These are phyloP conservation scores for Exobasidium cylindrosporum DNA, from an alignment of 1,284 basidiomycete species.

Conservation along the genomic window DNA sequence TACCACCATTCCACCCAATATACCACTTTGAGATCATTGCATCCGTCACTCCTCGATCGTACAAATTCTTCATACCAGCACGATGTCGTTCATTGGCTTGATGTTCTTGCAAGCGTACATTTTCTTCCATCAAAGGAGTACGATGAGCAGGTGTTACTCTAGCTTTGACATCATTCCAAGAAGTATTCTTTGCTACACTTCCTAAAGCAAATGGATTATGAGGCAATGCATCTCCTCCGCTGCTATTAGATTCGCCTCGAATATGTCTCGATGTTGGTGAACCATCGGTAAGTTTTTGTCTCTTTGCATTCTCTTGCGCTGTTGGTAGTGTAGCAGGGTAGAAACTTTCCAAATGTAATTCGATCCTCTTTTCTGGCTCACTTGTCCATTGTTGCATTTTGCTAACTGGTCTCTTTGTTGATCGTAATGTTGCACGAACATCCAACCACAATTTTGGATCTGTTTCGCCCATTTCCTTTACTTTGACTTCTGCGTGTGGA, in stretches of 20 bases:
- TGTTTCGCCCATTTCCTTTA: conserved; percentile 38
- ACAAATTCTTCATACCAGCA: conserved; percentile 46
- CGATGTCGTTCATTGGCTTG: conserved; percentile 35
- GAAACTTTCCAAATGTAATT: conserved; percentile 48
- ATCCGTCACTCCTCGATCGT: conserved; percentile 49
- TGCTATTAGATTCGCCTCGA: not conserved
- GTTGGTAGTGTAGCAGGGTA: conserved; percentile 40
- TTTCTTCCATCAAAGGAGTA: not conserved
- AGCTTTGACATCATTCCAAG: conserved; percentile 11
- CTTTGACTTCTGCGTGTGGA: conserved; percentile 48
- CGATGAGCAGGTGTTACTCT: conserved; percentile 11
- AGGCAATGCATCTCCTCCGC: not conserved
- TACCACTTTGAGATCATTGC: conserved; percentile 48
- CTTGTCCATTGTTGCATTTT: conserved; percentile 40
- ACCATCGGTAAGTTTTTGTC: not conserved
- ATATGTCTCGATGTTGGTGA: not conserved
- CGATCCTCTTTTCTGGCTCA: conserved; percentile 37
- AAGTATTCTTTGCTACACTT: not conserved
- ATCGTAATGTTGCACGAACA: conserved; percentile 46
- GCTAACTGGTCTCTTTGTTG: conserved; percentile 42
- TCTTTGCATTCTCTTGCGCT: conserved; percentile 14
- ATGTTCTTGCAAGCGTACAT: not conserved
- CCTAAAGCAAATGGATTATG: conserved; percentile 1
- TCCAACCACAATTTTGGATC: conserved; percentile 48
- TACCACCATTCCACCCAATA: conserved; percentile 50